Evolutionary conservation across 805 yeast species (phyloP), one percentile per base, ranked within the genome.

Genomic region (Starmerella floris): DNA sequence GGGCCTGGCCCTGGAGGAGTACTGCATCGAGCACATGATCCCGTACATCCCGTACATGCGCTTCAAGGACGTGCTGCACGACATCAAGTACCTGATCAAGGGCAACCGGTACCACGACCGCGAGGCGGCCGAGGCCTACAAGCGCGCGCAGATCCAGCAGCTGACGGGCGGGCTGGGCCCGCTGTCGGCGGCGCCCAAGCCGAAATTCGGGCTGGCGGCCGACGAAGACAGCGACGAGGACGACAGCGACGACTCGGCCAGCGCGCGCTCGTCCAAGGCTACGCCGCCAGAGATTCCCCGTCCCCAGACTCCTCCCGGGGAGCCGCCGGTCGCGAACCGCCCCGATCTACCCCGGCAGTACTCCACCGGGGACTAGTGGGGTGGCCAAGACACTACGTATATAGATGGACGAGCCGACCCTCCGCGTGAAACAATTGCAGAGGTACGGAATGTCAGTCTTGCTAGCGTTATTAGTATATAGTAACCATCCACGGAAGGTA

Each of bases 31-130:
- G 49, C 59, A 65, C 53, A 52, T 52, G 45, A 60, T 65, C 41
- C 66, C 65, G 9, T 65, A 64, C 53, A 62, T 65, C 39, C 65
- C 68, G 13, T 65, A 62, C 50, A 62, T 62, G 49, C 55, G 64
- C 17, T 65, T 65, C 56, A 58, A 57, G 45, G 68, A 65, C 39
- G 62, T 66, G 40, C 52, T 61, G 48, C 55, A 54, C 30, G 69
- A 62, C 37, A 48, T 61, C 30, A 50, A 53, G 46, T 51, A 45
- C 25, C 49, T 61, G 33, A 55, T 61, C 28, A 48, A 49, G 39
- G 56, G 53, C 35, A 56, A 56, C 51, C 33, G 41, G 32, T 53
- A 41, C 51, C 60, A 56, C 47, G 57, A 54, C 39, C 30, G 42
- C 19, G 51, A 46, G 35, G 57, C 57, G 20, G 51, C 46, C n/a